Evolutionary conservation across 2,329 filamentous ascomycete genomes (phyloP), one percentile per base, ranked within the genome.

Genomic region (Lecanicillium sp.): DNA sequence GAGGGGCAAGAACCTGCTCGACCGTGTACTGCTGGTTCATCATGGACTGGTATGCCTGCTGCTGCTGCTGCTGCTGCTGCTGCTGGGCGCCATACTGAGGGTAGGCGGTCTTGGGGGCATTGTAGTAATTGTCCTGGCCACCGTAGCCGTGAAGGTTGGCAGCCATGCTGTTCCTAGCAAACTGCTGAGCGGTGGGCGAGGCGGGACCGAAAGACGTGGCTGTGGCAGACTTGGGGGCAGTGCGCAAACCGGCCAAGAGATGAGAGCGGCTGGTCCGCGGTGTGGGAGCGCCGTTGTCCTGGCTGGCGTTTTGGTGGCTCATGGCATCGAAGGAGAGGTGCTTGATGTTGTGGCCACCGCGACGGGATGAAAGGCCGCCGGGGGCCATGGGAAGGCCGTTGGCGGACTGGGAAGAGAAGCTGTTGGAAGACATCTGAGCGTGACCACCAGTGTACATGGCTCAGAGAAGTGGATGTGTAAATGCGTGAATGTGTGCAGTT

Each of bases 401-500:
- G 29, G 9, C 37, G 38, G 37, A 14, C 23, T 48, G 45, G 64
- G 79, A 75, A 67, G 85, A 76, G 66, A 78, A 72, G 67, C 87
- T 87, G 68, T 84, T 87, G 77, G 89, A 91, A 74, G 89, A 87
- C 91, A 97, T 97, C 80, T 94, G 90, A 93, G 90, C 86, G 77
- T 95, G 88, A 93, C 90, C 89, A 80, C 91, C 91, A 81, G 91
- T 84, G 91, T 95, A 86, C 85, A 94, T 84, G 58, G 68, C 71
- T 77, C 73, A 71, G 62, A 29, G 23, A 19, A 35, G 29, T 47
- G 9, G 15, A 27, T 48, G 23, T 32, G 17, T 15, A 23, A 9
- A 29, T 12, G 9, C 11, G 23, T 8, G 17, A 39, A 36, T 12
- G 26, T 29, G 26, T 29, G 26, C 26, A 29, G 26, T 29, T 12